Evolutionary conservation across 2,329 filamentous ascomycete species (phyloP).

Genomic region (Botrytis fabae): DNA sequence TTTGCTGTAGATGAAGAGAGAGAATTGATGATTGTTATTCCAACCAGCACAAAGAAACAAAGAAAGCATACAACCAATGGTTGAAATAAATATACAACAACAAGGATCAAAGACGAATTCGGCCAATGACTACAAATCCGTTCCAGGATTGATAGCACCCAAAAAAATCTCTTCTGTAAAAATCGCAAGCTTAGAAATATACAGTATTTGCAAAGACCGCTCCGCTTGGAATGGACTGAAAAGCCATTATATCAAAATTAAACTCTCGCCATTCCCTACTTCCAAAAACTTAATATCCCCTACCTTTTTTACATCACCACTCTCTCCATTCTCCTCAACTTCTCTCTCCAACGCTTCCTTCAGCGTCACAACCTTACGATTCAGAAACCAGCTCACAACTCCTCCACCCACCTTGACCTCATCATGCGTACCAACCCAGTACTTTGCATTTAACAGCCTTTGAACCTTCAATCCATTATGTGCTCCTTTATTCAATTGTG

Average conservation of each 20-base stretch:
- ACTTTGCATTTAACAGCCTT: conserved; percentile 52
- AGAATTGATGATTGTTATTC: background rate
- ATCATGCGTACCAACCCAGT: conserved; percentile 67
- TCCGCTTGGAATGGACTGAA: background rate
- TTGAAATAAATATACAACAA: background rate
- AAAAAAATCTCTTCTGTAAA: background rate
- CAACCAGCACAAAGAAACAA: background rate
- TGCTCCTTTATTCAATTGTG: conserved; percentile 64
- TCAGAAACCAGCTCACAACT: conserved; percentile 54
- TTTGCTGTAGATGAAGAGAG: no score
- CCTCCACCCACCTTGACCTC: conserved; percentile 62
- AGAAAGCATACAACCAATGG: background rate
- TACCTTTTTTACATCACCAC: conserved; percentile 24
- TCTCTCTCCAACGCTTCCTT: conserved; percentile 47
- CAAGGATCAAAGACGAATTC: background rate
- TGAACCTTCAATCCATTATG: conserved; percentile 61
- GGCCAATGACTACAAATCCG: background rate
- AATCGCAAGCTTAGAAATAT: background rate
- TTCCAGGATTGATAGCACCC: background rate
- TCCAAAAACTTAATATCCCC: conserved; percentile 31
- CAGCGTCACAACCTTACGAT: conserved; percentile 47
- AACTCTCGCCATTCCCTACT: conserved; percentile 32
- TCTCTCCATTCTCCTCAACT: conserved; percentile 28
- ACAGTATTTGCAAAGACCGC: background rate
- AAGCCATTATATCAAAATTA: conserved; percentile 29